Percentiles rank a stretch among this genome's conserved stretches.
Evolutionary conservation across 1,284 basidiomycete species (phyloP).

Genomic region (Trichosporon faecale): DNA sequence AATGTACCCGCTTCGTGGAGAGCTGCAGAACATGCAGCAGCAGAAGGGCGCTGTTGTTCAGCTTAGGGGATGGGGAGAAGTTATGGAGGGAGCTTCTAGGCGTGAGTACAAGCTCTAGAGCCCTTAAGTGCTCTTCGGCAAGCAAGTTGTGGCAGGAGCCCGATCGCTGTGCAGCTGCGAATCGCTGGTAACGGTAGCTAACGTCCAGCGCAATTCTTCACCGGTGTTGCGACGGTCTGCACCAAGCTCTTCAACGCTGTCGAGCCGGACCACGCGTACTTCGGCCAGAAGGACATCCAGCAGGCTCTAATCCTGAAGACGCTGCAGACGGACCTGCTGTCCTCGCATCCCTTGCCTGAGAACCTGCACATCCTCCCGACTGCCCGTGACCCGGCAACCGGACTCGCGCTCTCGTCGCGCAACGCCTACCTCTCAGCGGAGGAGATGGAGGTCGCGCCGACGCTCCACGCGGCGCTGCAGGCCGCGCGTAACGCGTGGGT

Average conservation of each 20-base stretch:
- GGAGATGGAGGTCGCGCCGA: conserved; percentile 68
- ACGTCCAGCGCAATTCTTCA: conserved; percentile 79
- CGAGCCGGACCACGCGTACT: conserved; percentile 89
- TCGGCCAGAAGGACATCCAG: conserved; percentile 98
- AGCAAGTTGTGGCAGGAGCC: too few relatives aligned
- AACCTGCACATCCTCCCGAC: conserved; percentile 81
- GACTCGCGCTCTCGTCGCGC: conserved; percentile 82
- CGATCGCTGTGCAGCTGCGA: too few relatives aligned
- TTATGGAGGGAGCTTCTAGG: conserved; percentile 51
- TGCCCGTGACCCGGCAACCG: conserved; percentile 60
- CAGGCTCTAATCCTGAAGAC: conserved; percentile 83
- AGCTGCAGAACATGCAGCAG: conserved; percentile 68
- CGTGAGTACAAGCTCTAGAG: conserved; percentile 46
- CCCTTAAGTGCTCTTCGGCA: too few relatives aligned
- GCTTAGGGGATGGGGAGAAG: conserved; percentile 72
- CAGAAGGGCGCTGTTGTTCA: conserved; percentile 89
- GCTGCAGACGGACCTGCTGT: conserved; percentile 74
- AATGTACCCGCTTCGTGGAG: conserved; percentile 79
- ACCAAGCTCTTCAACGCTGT: conserved; percentile 92
- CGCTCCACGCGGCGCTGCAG: conserved; percentile 67
- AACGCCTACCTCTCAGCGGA: conserved; percentile 74
- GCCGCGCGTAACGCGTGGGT: conserved; percentile 61
- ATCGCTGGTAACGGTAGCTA: conserved; percentile 16
- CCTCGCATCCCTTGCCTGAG: conserved; percentile 67
- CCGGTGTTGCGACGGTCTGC: conserved; percentile 92